Evolutionary conservation across 805 yeast species (phyloP).

Genomic region (Candida khao-thaluensis): DNA sequence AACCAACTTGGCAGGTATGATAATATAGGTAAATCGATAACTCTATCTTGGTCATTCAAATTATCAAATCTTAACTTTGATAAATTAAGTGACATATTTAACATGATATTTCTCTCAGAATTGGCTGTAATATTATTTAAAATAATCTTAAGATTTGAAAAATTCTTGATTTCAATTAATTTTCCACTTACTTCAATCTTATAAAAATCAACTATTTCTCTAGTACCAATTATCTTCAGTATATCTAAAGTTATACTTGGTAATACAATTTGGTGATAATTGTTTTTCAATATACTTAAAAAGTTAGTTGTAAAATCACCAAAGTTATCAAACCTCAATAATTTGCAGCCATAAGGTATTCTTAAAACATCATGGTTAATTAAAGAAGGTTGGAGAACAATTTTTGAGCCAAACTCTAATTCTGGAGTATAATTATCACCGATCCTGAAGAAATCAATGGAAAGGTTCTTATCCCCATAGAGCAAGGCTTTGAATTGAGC

Average conservation of each 20-base stretch:
- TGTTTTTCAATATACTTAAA: constrained; percentile 13
- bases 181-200: constrained; percentile 26
- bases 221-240: constrained; percentile 16
- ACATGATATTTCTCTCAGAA: constrained; percentile 14
- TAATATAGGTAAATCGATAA: constrained; percentile 16
- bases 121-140: constrained; percentile 13
- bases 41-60: constrained; percentile 11
- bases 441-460: constrained; percentile 25
- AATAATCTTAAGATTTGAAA: constrained; percentile 14
- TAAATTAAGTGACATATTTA: constrained; percentile 13
- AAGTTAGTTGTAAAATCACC: constrained; percentile 18
- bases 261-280: constrained; percentile 21
- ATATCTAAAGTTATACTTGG: constrained; percentile 23
- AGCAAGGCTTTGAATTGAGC: constrained; percentile 13
- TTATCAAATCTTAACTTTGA: constrained; percentile 15
- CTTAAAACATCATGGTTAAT: constrained; percentile 15
- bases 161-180: constrained; percentile 15
- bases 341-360: constrained; percentile 19
- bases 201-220: constrained; percentile 17
- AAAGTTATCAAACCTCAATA: constrained; percentile 20
- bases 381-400: constrained; percentile 13
- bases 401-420: constrained; percentile 13
- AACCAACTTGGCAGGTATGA: constrained; percentile 17
- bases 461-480: constrained; percentile 18
- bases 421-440: constrained; percentile 21